Evolutionary conservation across 2,329 filamentous ascomycete genomes (phyloP).

Genomic region (Exophiala xenobiotica): DNA sequence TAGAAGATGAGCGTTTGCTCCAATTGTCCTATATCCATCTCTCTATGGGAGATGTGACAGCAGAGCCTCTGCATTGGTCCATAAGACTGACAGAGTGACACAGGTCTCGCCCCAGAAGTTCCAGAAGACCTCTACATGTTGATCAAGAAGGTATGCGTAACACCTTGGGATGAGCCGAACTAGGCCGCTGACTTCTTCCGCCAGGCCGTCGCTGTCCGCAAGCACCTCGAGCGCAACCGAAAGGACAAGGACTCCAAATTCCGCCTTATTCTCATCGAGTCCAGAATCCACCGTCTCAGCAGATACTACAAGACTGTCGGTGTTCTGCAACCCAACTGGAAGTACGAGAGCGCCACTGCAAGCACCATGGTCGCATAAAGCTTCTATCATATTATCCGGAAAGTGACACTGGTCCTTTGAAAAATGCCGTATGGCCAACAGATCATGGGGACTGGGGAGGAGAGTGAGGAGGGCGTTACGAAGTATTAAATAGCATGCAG

Average conservation of each 20-base stretch:
- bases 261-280: conserved; percentile 99
- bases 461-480: too few relatives aligned
- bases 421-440: too few relatives aligned
- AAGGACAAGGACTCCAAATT: conserved; percentile 99
- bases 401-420: too few relatives aligned
- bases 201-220: conserved; percentile 94
- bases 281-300: conserved; percentile 98
- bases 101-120: conserved; percentile 97
- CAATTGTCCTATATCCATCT: conserved; percentile 3
- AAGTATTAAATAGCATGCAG: too few relatives aligned
- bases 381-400: too few relatives aligned
- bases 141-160: conserved; percentile 88
- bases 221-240: conserved; percentile 99
- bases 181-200: background rate
- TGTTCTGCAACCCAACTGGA: conserved; percentile 87
- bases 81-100: conserved; percentile 85
- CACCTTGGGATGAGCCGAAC: background rate
- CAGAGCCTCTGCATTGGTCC: conserved; percentile 80
- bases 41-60: conserved; percentile 15
- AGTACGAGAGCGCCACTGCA: conserved; percentile 97
- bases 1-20: conserved; percentile 21
- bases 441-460: too few relatives aligned
- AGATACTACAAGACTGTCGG: conserved; percentile 99
- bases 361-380: conserved; percentile 89
- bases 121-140: conserved; percentile 99